A percentile compares a stretch with the other conserved stretches of the same genome.
phyloP scores from a whole-genome alignment of 1,284 basidiomycete genomes.

The Golubevia pallescens region DNA sequence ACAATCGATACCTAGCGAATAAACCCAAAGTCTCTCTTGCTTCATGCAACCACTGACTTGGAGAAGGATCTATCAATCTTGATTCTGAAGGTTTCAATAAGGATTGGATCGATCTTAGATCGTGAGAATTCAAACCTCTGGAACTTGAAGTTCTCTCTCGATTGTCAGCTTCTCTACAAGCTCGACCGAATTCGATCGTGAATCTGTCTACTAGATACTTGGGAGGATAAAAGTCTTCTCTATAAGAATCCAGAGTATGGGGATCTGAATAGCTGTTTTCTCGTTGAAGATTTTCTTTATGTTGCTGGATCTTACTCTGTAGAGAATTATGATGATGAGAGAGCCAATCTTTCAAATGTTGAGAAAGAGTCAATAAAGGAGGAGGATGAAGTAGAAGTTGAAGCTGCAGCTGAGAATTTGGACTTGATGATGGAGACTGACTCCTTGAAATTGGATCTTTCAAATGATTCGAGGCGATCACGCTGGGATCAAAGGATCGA shows the following conservation, averaged over 20 bases:
- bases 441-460: too few species aligned
- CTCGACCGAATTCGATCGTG: neutral
- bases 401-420: too few species aligned
- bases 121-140: neutral
- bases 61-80: neutral
- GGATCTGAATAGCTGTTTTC: neutral
- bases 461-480: too few species aligned
- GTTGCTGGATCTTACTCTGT: neutral
- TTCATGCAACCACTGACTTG: too few species aligned
- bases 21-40: too few species aligned
- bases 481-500: too few species aligned
- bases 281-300: neutral
- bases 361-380: too few species aligned
- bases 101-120: too few species aligned
- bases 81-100: neutral
- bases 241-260: neutral
- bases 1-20: too few species aligned
- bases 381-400: too few species aligned
- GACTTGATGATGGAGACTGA: too few species aligned
- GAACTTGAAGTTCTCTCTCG: neutral
- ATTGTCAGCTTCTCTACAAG: neutral
- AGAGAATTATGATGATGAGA: neutral
- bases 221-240: neutral
- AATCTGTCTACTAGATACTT: neutral
- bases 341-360: too few species aligned